Conservation (phyloP, 768 basidiomycete species). For the Myochromella boudieri region DNA sequence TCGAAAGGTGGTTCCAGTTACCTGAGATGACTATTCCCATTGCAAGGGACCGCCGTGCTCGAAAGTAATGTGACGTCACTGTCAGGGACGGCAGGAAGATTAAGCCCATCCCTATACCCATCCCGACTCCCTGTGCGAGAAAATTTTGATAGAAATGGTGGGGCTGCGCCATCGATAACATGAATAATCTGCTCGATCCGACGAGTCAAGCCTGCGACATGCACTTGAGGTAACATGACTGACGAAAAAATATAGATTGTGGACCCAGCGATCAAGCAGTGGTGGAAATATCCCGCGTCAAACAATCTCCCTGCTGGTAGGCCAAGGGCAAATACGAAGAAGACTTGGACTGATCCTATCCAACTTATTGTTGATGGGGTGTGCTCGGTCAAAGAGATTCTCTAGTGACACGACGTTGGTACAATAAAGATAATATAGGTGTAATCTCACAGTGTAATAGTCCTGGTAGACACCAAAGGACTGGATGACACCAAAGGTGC, state of each 20-base stretch:
- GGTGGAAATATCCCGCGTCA: constrained; percentile 51
- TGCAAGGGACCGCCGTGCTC: constrained; percentile 44
- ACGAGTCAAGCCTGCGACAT: neutral
- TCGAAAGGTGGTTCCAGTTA: constrained; percentile 12
- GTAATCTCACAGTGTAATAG: constrained; percentile 40
- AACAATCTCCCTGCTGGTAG: constrained; percentile 44
- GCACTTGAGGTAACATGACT: constrained; percentile 12
- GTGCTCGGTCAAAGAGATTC: constrained; percentile 34
- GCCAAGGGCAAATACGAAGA: constrained; percentile 45
- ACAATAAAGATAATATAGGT: neutral
- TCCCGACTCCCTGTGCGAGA: constrained; percentile 54
- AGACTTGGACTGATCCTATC: constrained; percentile 53
- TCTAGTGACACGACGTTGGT: constrained; percentile 20
- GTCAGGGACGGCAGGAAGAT: constrained; percentile 53
- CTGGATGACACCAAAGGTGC: constrained; percentile 49
- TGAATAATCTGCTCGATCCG: constrained; percentile 37
- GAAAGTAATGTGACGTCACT: constrained; percentile 56
- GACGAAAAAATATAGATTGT: constrained; percentile 44
- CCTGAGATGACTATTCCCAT: constrained; percentile 58
- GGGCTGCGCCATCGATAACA: constrained; percentile 48
- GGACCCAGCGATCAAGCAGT: constrained; percentile 36
- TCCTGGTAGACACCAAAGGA: constrained; percentile 55
- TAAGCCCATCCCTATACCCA: constrained; percentile 56
- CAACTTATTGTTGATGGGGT: constrained; percentile 45
- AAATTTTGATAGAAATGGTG: constrained; percentile 52